Evolutionary conservation across 2,329 filamentous ascomycete genomes (phyloP), one percentile per base, ranked within the genome.

Genomic region (Endothia cerciana): DNA sequence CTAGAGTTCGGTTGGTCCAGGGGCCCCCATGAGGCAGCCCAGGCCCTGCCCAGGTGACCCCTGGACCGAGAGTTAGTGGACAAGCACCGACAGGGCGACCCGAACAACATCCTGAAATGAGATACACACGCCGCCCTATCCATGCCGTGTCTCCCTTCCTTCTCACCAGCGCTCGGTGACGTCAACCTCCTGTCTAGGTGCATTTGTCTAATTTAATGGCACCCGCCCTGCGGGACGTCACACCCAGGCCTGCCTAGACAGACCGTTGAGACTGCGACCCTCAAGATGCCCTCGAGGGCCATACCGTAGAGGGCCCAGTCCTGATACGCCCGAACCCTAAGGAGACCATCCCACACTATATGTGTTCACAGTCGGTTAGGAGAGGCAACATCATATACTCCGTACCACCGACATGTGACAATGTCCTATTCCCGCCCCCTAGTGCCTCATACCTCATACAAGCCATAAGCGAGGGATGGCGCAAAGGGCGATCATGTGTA

Each of bases 1-100:
- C 57, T 43, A 28, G 45, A 59, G 57, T 59, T 30, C 30, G 5
- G 30, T 56, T n/a, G 57, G 57, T 10, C 22, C 40, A 43, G 57
- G 57, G 33, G 5, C n/a, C 55, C 30, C 53, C 55, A 58, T 38
- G 55, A 58, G 55, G 33, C 33, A 58, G 55, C 55, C 55, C 55
- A 41, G 55, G 55, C 36, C 36, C 47, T 22, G 36, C n/a, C 38
- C 36, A 11, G 55, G 22, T 58, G 11, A 28, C 55, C 55, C 55
- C 55, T 58, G 55, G 11, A 41, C 55, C 55, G 25, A 11, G 38
- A 22, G 15, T 25, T 36, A 58, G 55, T 58, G 55, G 55, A 41
- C 28, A 2, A 56, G 25, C 25, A 30, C 28, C 11, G 53, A n/a
- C 55, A 30, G 19, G 53, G 38, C 49, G 53, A 33, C 36, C 36